phyloP scores from a whole-genome alignment of 306 rosid species.

The Quercus alba region DNA sequence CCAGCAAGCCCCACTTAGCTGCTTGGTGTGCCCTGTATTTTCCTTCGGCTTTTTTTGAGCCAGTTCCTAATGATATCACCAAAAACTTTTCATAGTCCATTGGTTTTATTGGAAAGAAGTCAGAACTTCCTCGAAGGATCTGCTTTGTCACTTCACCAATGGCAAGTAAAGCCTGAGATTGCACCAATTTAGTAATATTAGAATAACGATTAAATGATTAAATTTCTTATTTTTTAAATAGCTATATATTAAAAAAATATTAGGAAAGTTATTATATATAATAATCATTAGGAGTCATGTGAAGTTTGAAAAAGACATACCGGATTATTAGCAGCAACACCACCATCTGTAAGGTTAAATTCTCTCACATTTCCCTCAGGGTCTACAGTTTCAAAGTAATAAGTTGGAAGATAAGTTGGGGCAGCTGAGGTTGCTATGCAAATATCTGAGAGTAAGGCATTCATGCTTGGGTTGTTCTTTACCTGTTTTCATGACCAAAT shows the following conservation, averaged over 20 bases:
- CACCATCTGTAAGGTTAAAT: conserved; percentile 64
- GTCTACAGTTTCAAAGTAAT: conserved; percentile 43
- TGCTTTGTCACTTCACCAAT: conserved; percentile 48
- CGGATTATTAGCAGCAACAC: conserved; percentile 72
- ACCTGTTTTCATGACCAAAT: conserved; percentile 17
- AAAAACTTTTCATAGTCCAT: conserved; percentile 36
- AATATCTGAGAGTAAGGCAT: conserved; percentile 49
- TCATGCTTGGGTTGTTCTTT: conserved; percentile 16
- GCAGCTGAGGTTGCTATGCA: conserved; percentile 75
- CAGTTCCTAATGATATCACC: conserved; percentile 62
- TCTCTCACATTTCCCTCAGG: conserved; percentile 12
- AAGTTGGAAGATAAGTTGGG: conserved; percentile 74
- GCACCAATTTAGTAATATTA: neutral
- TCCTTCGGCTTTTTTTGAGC: conserved; percentile 38
- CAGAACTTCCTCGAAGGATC: conserved; percentile 8
- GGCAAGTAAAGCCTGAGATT: conserved; percentile 45
- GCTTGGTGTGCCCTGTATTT: conserved; percentile 40
- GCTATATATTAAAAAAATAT: neutral
- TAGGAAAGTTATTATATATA: neutral
- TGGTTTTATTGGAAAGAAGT: conserved; percentile 27
- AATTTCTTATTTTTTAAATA: too few species aligned
- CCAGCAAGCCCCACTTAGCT: conserved; percentile 56
- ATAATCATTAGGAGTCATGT: neutral
- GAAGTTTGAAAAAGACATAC: conserved; percentile 22
- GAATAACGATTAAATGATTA: neutral